Conservation (phyloP, 345 rosid species). For the Euphorbia peplus region DNA sequence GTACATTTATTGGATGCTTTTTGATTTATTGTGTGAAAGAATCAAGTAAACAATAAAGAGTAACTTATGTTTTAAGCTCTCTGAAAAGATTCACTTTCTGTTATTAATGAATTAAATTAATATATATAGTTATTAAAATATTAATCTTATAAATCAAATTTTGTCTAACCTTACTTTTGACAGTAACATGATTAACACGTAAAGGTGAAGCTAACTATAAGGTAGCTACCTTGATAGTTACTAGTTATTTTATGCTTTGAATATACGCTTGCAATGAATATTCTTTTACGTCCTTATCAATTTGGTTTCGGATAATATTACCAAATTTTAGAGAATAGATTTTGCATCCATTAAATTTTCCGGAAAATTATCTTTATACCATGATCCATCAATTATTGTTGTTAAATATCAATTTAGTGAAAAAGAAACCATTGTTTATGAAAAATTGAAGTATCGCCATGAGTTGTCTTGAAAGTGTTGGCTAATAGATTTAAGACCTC, state of each 20-base stretch:
- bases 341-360: too few species aligned
- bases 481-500: too few species aligned
- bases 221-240: too few species aligned
- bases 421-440: too few species aligned
- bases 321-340: too few species aligned
- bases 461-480: too few species aligned
- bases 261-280: conserved; percentile 2
- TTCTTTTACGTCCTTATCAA: background rate
- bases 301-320: background rate
- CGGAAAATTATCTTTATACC: too few species aligned
- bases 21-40: conserved; percentile 4
- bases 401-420: too few species aligned
- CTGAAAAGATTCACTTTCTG: background rate
- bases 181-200: conserved; percentile 9
- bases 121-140: background rate
- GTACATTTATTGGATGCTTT: background rate
- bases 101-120: background rate
- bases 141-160: background rate
- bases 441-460: too few species aligned
- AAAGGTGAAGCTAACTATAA: conserved; percentile 12
- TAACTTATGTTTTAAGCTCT: conserved; percentile 14
- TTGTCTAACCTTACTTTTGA: background rate
- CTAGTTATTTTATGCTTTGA: conserved; percentile 6
- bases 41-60: background rate
- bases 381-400: too few species aligned